phyloP scores from a whole-genome alignment of 2,329 filamentous ascomycete species.

The Chrysoporthe deuterocubensis region DNA sequence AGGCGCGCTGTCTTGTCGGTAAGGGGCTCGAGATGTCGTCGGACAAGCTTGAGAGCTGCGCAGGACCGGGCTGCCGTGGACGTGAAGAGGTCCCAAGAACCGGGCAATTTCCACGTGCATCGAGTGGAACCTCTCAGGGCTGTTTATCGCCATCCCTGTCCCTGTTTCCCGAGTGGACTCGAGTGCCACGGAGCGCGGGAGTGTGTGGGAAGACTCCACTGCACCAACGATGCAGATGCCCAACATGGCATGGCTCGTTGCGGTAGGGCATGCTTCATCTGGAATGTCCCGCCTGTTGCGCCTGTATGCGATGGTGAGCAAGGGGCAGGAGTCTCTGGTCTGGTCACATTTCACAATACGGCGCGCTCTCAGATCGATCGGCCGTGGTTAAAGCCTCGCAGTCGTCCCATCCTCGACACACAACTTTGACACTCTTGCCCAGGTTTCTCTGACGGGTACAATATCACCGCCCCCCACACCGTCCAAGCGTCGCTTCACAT shows the following conservation, averaged over 20 bases:
- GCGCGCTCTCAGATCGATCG: neutral
- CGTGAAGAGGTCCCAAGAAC: neutral
- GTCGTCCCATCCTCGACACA: too few species aligned
- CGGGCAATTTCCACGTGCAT: constrained; percentile 23
- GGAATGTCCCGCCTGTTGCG: constrained; percentile 1
- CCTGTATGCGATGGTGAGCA: too few species aligned
- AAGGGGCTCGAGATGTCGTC: constrained; percentile 9
- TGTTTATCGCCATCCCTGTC: constrained; percentile 18
- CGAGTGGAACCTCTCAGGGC: constrained; percentile 2
- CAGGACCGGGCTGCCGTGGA: too few species aligned
- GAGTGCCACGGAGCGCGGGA: constrained; percentile 4
- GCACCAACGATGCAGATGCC: constrained; percentile 24
- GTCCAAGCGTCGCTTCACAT: constrained; percentile 12
- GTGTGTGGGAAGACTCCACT: neutral
- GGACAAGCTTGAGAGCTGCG: neutral
- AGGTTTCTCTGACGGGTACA: neutral
- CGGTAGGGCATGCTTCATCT: constrained; percentile 14
- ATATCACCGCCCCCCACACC: neutral
- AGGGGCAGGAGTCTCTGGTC: neutral
- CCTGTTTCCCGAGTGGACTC: constrained; percentile 2
- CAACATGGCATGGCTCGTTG: constrained; percentile 22
- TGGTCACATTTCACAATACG: neutral
- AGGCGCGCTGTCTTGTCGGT: constrained; percentile 1
- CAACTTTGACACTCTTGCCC: neutral
- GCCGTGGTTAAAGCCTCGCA: neutral